Evolutionary conservation across 2,329 filamentous ascomycete species (phyloP), one percentile per base, ranked within the genome.

Genomic region (Aureobasidium sp.): DNA sequence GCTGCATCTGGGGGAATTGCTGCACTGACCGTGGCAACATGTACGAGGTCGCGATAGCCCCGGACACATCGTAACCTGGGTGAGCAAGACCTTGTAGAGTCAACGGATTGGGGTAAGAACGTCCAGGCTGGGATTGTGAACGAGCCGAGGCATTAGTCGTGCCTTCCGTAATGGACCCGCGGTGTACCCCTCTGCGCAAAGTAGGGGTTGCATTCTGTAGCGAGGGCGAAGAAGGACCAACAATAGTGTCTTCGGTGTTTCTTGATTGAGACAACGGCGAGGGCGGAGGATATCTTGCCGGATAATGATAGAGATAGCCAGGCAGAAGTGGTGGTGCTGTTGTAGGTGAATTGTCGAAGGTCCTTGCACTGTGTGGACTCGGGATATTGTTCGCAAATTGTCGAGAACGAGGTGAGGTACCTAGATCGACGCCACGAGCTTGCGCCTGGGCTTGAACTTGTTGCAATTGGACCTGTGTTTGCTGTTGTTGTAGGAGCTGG

Each of bases 121-220:
- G 76, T 24, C 78, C 76, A 60, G 79, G 79, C 64, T 81, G 79
- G 8, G 78, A 81, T 61, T 81, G 79, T 37, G 79, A 81, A 50
- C 79, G 74, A 48, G 75, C 70, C 9, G 77, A 76, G 52, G 70
- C 73, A 20, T 66, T 66, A 15, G 70, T 64, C 13, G 71, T 71
- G 29, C 76, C 75, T 63, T 77, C 78, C n/a, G 76, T 72, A 52
- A 78, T 72, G 5, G 76, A 77, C 12, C 72, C 70, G 15, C 78
- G 73, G 64, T 80, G 77, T 1, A 72, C 71, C 20, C 73, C 72
- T 64, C 77, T 68, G 34, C 77, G 73, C 41, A 77, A 67, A n/a
- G 73, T 71, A 17, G 79, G 78, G 36, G 77, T 69, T 57, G 77
- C 75, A 56, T 72, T 71, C 51, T 73, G 73, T 20, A 80, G 66